Percentiles rank a stretch among this genome's conserved stretches.
Conservation (phyloP, 2,329 filamentous ascomycete species). For the Epichloe uncinata region DNA sequence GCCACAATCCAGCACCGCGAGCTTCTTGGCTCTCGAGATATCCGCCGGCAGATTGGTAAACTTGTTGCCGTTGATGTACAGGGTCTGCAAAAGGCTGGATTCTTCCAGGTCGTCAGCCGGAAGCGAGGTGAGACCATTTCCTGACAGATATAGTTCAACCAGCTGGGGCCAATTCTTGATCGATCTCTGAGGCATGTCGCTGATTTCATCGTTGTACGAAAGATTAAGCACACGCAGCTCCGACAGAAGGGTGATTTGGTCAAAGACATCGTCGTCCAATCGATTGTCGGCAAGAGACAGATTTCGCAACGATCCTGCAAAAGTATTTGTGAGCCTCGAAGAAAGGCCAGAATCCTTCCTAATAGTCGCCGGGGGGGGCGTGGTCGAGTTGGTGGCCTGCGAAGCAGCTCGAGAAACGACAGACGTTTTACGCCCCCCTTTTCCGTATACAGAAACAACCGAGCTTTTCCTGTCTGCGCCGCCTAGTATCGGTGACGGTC, state of each 20-base stretch:
- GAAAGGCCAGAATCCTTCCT: constrained; percentile 87
- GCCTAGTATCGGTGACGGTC: constrained; percentile 52
- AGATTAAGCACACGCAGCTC: constrained; percentile 84
- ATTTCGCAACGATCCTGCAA: constrained; percentile 72
- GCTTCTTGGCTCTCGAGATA: constrained; percentile 82
- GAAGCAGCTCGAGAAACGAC: constrained; percentile 54
- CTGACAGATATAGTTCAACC: constrained; percentile 84
- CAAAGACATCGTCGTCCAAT: constrained; percentile 88
- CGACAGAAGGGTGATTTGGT: constrained; percentile 68
- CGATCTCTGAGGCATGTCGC: constrained; percentile 79
- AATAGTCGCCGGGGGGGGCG: constrained; percentile 37
- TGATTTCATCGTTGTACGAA: constrained; percentile 80
- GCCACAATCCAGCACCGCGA: constrained; percentile 84
- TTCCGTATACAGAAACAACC: constrained; percentile 66
- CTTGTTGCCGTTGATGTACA: constrained; percentile 95
- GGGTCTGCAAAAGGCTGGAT: constrained; percentile 69
- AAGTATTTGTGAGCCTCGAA: constrained; percentile 68
- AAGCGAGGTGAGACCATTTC: constrained; percentile 82
- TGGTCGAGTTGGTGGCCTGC: constrained; percentile 28
- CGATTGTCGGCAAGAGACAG: constrained; percentile 88
- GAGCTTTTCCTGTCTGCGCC: constrained; percentile 64
- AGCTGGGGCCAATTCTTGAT: constrained; percentile 84
- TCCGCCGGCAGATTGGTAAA: constrained; percentile 95
- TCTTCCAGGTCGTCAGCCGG: constrained; percentile 92
- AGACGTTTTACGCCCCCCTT: constrained; percentile 74